phyloP scores from a whole-genome alignment of 2,329 filamentous ascomycete species.

The Polytolypa hystricis region DNA sequence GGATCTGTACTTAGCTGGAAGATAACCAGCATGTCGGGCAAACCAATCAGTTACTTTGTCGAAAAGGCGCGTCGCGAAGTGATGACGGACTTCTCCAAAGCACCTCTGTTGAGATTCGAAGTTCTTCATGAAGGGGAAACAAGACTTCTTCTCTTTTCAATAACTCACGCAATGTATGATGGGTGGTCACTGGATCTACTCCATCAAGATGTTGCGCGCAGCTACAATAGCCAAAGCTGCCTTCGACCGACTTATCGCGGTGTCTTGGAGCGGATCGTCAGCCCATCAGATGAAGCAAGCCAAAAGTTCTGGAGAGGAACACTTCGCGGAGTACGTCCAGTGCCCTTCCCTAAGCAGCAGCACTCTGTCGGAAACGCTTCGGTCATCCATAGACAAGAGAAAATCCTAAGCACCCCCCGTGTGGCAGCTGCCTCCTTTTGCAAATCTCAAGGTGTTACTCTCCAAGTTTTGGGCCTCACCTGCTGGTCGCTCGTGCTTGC shows the following conservation, averaged over 20 bases:
- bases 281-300: slow-evolving; percentile 35
- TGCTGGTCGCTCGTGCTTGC: slow-evolving; percentile 66
- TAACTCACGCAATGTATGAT: slow-evolving; percentile 82
- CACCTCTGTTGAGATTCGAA: slow-evolving; percentile 25
- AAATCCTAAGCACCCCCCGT: slow-evolving; percentile 22
- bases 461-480: slow-evolving; percentile 65
- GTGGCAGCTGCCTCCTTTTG: slow-evolving; percentile 48
- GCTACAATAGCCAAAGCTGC: slow-evolving; percentile 43
- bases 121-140: slow-evolving; percentile 24
- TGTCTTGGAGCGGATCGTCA: slow-evolving; percentile 46
- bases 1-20: slow-evolving; percentile 25
- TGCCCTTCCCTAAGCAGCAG: slow-evolving; percentile 28
- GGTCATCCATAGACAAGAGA: slow-evolving; percentile 20
- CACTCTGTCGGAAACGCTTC: slow-evolving; percentile 8
- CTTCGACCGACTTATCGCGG: slow-evolving; percentile 40
- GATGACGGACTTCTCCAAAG: slow-evolving; percentile 13
- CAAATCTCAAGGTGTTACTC: slow-evolving; percentile 53
- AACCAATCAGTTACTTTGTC: slow-evolving; percentile 17
- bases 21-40: slow-evolving; percentile 13
- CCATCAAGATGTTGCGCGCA: slow-evolving; percentile 56
- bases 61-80: slow-evolving; percentile 10
- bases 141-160: slow-evolving; percentile 50
- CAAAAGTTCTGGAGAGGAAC: slow-evolving; percentile 60
- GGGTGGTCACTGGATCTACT: slow-evolving; percentile 71
- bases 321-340: slow-evolving; percentile 42